Percentiles rank a stretch among this genome's conserved stretches.
Evolutionary conservation across 2,329 filamentous ascomycete species (phyloP).

Genomic region (Fusarium sp.): DNA sequence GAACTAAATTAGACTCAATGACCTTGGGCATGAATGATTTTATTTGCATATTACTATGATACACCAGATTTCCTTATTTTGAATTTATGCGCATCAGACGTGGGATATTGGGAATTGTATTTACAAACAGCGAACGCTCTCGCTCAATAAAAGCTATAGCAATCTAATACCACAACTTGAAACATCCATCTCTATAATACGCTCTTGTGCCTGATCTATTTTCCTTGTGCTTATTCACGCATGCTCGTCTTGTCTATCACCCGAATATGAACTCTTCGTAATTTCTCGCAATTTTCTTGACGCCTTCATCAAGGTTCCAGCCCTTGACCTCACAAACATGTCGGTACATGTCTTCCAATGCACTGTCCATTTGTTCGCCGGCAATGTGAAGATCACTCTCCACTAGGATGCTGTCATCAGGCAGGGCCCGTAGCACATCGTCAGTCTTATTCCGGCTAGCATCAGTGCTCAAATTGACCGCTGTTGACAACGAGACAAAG

Average conservation of each 20-base stretch:
- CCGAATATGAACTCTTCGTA: slow-evolving; percentile 83
- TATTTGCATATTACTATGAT: slow-evolving; percentile 24
- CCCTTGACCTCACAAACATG: slow-evolving; percentile 80
- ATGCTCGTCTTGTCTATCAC: slow-evolving; percentile 13
- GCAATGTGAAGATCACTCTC: slow-evolving; percentile 92
- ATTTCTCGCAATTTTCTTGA: slow-evolving; percentile 74
- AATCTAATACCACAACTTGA: slow-evolving; percentile 29
- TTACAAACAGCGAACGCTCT: slow-evolving; percentile 4
- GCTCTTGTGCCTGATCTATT: not conserved
- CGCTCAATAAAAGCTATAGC: slow-evolving; percentile 16
- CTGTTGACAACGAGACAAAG: slow-evolving; percentile 88
- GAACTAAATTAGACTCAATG: slow-evolving; percentile 24
- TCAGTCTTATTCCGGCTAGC: slow-evolving; percentile 61
- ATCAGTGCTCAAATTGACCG: slow-evolving; percentile 77
- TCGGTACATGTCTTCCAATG: slow-evolving; percentile 79
- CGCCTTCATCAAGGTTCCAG: slow-evolving; percentile 79
- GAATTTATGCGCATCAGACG: slow-evolving; percentile 10
- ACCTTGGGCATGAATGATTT: slow-evolving; percentile 11
- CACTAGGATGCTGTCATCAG: slow-evolving; percentile 81
- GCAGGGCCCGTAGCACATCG: slow-evolving; percentile 75
- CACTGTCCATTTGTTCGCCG: slow-evolving; percentile 80
- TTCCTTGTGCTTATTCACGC: not conserved
- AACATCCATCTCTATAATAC: not conserved
- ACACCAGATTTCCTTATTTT: slow-evolving; percentile 26
- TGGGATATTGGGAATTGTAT: slow-evolving; percentile 1